Evolutionary conservation across 1,139 yeast species (phyloP), one percentile per base, ranked within the genome.

Genomic region (Candida dubliniensis): DNA sequence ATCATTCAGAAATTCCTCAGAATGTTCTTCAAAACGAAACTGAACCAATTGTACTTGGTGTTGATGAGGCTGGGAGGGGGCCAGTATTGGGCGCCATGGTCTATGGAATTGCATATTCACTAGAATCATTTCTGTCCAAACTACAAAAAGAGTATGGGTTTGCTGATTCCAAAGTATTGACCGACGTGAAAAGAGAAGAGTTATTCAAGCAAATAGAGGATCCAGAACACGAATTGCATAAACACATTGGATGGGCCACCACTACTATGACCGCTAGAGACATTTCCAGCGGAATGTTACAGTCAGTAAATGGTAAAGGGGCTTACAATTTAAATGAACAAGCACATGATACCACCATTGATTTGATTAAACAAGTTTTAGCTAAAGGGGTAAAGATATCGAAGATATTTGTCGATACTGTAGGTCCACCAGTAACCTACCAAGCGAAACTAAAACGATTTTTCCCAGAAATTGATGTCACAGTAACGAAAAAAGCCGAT

Each of bases 51-150:
- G 79, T 89, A 1, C 64, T 93, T 11, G 99, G 99, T 3, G 96
- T 93, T 1, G 99, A 93, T 61, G 99, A 93, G 62, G 99, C 99
- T 0, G 99, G 99, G 0, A 76, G 99, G 52, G 99, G 99, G 0
- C 99, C 99, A 0, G 97, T 95, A 0, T 59, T 93, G 42, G 95
- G 99, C 0, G 96, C 98, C 0, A 95, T 93, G 99, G 99, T 95
- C 1, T 93, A 93, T 57, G 96, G 96, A 1, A 71, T 89, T 2
- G 82, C 95, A 2, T 93, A 89, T 59, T 84, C 96, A 53, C 66
- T 82, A 13, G 73, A 74, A 40, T 59, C 67, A 1, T 88, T 80
- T 57, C 83, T 79, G 44, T 51, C 59, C 0, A 59, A 63, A 6
- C 64, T 83, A 44, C 79, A 86, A 42, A 71, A 69, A 7, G 66